These are phyloP conservation scores for Fusarium praegraminearum DNA, from an alignment of 2,329 filamentous ascomycete species.

Conservation along the genomic window DNA sequence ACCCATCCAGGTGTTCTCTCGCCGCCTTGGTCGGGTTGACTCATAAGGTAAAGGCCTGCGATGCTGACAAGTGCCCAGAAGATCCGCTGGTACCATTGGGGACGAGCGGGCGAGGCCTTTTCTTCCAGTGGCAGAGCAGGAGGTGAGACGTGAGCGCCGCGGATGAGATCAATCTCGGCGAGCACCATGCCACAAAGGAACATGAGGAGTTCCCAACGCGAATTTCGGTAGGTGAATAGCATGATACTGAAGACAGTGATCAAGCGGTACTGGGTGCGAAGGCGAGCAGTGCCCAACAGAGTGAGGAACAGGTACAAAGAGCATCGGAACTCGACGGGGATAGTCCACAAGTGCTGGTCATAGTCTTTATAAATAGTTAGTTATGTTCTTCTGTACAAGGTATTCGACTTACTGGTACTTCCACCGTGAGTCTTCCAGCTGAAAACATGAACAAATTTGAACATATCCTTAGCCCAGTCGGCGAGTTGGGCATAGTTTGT, in stretches of 20 bases:
- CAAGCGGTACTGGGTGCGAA: conserved; percentile 58
- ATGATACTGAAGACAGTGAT: conserved; percentile 57
- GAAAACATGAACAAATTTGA: conserved; percentile 64
- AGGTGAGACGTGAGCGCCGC: conserved; percentile 57
- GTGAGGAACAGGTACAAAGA: conserved; percentile 69
- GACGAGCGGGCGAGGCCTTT: conserved; percentile 22
- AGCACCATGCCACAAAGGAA: conserved; percentile 67
- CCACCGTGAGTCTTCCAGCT: conserved; percentile 63
- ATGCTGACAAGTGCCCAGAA: conserved; percentile 60
- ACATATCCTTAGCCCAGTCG: conserved; percentile 63
- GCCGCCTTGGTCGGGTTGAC: conserved; percentile 53
- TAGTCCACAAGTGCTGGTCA: conserved; percentile 72
- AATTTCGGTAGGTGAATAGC: conserved; percentile 60
- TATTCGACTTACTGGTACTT: conserved; percentile 54
- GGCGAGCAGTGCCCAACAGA: conserved; percentile 62
- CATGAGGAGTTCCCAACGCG: conserved; percentile 67
- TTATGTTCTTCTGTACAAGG: not conserved
- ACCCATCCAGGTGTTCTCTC: conserved; percentile 67
- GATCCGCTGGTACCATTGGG: conserved; percentile 29
- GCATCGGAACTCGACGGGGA: conserved; percentile 70
- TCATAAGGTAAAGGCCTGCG: conserved; percentile 64
- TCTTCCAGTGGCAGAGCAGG: conserved; percentile 45
- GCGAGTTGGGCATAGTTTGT: conserved; percentile 56
- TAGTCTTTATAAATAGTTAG: conserved; percentile 52
- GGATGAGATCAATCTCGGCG: conserved; percentile 66